Conservation (phyloP, 768 basidiomycete genomes). For the Gymnopilus junonius region DNA sequence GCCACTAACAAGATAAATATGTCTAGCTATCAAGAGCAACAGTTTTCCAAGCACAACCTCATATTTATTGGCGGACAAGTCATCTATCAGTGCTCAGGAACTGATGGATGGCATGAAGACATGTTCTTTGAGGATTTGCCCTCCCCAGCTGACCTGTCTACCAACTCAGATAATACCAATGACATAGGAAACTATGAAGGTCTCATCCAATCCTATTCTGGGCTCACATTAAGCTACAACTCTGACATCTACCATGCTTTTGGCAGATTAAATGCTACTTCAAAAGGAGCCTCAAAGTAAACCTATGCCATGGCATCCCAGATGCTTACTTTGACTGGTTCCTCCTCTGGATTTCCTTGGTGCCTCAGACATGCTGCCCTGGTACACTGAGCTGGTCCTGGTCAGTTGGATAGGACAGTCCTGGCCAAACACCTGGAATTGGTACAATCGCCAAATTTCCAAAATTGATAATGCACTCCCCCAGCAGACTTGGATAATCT, state of each 20-base stretch:
- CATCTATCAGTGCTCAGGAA: too few species aligned
- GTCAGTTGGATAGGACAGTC: slow-evolving; percentile 3
- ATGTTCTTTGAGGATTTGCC: slow-evolving; percentile 3
- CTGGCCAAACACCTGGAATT: not conserved
- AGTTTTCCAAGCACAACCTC: not conserved
- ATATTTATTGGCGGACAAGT: slow-evolving; percentile 7
- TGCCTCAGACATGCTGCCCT: not conserved
- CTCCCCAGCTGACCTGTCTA: too few species aligned
- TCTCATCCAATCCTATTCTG: not conserved
- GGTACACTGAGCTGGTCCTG: slow-evolving; percentile 6
- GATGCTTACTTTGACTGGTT: too few species aligned
- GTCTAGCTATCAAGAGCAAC: slow-evolving; percentile 6
- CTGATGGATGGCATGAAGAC: too few species aligned
- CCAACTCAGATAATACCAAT: not conserved
- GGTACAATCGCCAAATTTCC: not conserved
- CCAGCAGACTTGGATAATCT: slow-evolving; percentile 10
- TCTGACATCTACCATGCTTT: slow-evolving; percentile 7
- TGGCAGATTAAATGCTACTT: not conserved
- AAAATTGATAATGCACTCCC: not conserved
- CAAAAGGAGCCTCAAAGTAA: not conserved
- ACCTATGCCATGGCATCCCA: too few species aligned
- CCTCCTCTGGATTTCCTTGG: too few species aligned
- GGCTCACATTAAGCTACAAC: not conserved
- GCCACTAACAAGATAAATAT: too few species aligned
- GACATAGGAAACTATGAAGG: not conserved